Conservation (phyloP, 352 stramenopile genomes). For the Globisporangium acanthophoron region DNA sequence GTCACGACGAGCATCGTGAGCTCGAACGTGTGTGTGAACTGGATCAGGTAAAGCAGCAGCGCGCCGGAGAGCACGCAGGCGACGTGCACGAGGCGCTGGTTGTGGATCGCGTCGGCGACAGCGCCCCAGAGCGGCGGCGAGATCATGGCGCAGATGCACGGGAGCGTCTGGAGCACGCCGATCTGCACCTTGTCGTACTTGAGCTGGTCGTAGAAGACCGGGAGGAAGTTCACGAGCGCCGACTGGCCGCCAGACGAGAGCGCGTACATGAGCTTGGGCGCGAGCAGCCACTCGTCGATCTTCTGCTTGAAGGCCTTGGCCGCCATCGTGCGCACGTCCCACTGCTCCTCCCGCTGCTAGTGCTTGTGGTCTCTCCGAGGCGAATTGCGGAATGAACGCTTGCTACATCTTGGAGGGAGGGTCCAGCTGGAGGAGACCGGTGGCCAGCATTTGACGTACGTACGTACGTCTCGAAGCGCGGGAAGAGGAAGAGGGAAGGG, state of each 20-base stretch:
- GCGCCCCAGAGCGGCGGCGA: constrained; percentile 70
- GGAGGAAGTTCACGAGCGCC: constrained; percentile 71
- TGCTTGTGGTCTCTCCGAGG: background rate
- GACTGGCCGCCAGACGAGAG: constrained; percentile 57
- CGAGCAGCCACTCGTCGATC: constrained; percentile 29
- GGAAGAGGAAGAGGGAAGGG: no score
- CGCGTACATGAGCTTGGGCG: constrained; percentile 79
- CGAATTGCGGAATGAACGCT: background rate
- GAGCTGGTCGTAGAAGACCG: constrained; percentile 65
- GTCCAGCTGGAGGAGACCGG: no score
- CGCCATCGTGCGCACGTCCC: background rate
- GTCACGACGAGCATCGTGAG: constrained; percentile 46
- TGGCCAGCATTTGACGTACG: no score
- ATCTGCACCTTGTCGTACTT: constrained; percentile 75
- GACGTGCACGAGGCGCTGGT: constrained; percentile 62
- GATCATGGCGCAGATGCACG: constrained; percentile 56
- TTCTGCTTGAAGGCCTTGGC: background rate
- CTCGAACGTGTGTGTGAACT: constrained; percentile 49
- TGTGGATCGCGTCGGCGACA: constrained; percentile 56
- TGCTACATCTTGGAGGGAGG: background rate
- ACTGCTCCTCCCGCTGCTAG: background rate
- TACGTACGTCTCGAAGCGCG: no score
- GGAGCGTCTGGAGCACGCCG: constrained; percentile 64
- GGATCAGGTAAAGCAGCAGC: constrained; percentile 51
- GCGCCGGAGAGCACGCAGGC: constrained; percentile 50